These are phyloP conservation scores for Pseudogymnoascus sp. DNA, from an alignment of 2,329 filamentous ascomycete genomes.

Conservation along the genomic window DNA sequence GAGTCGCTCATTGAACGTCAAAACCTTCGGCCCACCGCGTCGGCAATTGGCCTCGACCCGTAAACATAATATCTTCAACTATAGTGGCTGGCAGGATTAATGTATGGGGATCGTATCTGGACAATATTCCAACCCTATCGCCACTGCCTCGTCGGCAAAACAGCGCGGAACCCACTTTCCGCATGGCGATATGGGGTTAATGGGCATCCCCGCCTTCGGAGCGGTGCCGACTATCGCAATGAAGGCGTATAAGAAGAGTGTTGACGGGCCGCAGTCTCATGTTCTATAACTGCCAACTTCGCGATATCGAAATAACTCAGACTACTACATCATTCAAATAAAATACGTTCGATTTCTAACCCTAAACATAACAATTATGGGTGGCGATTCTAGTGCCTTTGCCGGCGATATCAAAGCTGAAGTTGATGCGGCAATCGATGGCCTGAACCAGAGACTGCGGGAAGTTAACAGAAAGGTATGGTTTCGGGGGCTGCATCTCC, in stretches of 20 bases:
- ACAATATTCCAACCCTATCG: not conserved
- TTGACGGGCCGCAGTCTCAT: not conserved
- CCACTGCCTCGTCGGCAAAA: not conserved
- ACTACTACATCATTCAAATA: not conserved
- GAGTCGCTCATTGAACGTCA: not conserved
- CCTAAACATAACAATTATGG: not conserved
- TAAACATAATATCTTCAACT: not conserved
- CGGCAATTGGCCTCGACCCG: not conserved
- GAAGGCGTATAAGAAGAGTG: not conserved
- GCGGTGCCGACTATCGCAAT: not conserved
- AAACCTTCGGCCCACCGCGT: not conserved
- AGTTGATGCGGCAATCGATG: not conserved
- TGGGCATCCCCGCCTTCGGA: not conserved
- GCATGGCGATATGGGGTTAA: not conserved
- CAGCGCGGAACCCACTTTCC: conserved; percentile 4
- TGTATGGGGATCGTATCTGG: not conserved
- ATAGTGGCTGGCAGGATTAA: not conserved
- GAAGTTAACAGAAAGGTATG: not conserved
- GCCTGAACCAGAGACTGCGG: not conserved
- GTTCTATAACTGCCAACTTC: not conserved
- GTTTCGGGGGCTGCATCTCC: not conserved
- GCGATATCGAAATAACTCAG: not conserved
- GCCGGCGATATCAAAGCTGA: not conserved
- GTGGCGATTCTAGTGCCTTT: not conserved
- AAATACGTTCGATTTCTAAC: not conserved